Evolutionary conservation across 2,329 filamentous ascomycete species (phyloP).

Genomic region (Sclerotinia subarctica): DNA sequence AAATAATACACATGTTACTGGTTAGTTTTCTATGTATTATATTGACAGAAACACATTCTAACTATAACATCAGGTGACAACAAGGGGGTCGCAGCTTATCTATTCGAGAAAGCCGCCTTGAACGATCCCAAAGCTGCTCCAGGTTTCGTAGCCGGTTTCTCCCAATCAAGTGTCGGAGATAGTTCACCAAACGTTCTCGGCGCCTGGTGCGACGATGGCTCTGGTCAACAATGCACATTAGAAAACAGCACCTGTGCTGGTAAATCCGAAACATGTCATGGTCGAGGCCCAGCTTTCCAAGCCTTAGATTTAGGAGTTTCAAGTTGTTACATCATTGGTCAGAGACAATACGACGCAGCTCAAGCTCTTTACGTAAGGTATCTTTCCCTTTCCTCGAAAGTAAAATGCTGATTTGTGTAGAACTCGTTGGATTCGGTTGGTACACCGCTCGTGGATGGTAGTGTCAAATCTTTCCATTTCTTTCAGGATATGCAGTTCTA

Average conservation of each 20-base stretch:
- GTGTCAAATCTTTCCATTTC: slow-evolving; percentile 77
- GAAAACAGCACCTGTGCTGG: slow-evolving; percentile 76
- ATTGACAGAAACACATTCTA: background rate
- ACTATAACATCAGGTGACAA: slow-evolving; percentile 53
- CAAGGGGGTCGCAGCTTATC: slow-evolving; percentile 83
- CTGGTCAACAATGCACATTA: slow-evolving; percentile 66
- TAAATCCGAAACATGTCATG: slow-evolving; percentile 60
- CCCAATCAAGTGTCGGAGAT: slow-evolving; percentile 86
- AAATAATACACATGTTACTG: slow-evolving; percentile 86
- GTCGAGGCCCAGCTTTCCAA: slow-evolving; percentile 65
- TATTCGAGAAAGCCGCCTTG: slow-evolving; percentile 70
- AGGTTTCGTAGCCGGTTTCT: slow-evolving; percentile 84
- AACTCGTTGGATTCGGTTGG: slow-evolving; percentile 33
- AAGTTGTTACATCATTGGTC: slow-evolving; percentile 73
- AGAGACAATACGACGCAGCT: slow-evolving; percentile 63
- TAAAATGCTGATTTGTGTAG: slow-evolving; percentile 21
- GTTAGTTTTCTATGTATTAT: slow-evolving; percentile 38
- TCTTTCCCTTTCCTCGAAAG: background rate
- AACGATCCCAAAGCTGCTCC: slow-evolving; percentile 55
- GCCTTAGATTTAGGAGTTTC: slow-evolving; percentile 67
- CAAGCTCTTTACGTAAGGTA: slow-evolving; percentile 50
- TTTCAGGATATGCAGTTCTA: slow-evolving; percentile 81
- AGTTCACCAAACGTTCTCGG: slow-evolving; percentile 84
- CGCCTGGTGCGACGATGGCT: slow-evolving; percentile 84
- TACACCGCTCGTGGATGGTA: slow-evolving; percentile 54